Evolutionary conservation across 2,329 filamentous ascomycete genomes (phyloP), one percentile per base, ranked within the genome.

Genomic region (Trichoderma afroharzianum): DNA sequence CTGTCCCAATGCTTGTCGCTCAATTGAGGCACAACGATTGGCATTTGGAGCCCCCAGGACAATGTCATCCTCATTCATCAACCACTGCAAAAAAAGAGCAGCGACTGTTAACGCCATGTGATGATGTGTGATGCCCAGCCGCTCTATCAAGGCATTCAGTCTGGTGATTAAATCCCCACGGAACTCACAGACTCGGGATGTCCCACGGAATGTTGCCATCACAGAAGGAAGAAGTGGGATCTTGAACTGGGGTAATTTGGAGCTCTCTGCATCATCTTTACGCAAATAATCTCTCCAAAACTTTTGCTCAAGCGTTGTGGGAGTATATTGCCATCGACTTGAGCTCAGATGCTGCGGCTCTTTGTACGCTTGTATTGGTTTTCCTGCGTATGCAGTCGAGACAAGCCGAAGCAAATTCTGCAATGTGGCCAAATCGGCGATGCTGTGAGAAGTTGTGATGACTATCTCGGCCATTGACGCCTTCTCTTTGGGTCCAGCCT

Each of bases 71-170:
- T 71, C 63, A 12, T 43, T 33, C 18, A 59, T 28, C 28, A 71
- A 39, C 63, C 55, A 68, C 4, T 55, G 70, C n/a, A 62, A 28
- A 12, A 71, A 26, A 15, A 71, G 53, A 24, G 70, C 70, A 8
- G 63, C 70, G 14, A 55, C 47, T 6, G 70, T 30, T 15, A 71
- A 39, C 4, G 39, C 70, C 28, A 71, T 33, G 33, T 71, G 70
- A 55, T 71, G 70, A 26, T 71, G 70, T 15, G 70, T 71, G n/a
- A 71, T 43, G 3, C 70, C 70, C 4, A 71, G 70, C 7, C 53
- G 18, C 6, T 62, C 32, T 15, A 71, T 63, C 18, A 68, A 26
- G 1, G 39, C 30, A 32, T 71, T 71, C 21, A 71, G 12, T 4
- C 21, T 28, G 8, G 24, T 63, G 3, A 71, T 33, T 6, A 63